These are phyloP conservation scores for Starmerella apicola DNA, from an alignment of 805 yeast species.

Conservation along the genomic window DNA sequence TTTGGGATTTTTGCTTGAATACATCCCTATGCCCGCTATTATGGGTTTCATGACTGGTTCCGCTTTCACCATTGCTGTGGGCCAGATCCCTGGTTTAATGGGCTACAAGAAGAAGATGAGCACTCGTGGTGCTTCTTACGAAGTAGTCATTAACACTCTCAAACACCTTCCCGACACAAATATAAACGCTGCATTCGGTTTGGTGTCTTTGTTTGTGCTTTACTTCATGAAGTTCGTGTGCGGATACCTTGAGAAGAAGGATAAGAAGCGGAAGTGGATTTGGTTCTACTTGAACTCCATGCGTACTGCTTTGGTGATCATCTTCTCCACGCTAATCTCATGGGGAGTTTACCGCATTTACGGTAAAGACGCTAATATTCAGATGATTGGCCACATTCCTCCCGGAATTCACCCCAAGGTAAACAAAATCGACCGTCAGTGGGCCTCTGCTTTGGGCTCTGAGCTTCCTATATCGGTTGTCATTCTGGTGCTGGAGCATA, in stretches of 20 bases:
- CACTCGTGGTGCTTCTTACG: conserved; percentile 59
- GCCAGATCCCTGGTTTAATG: conserved; percentile 79
- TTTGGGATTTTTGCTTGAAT: conserved; percentile 77
- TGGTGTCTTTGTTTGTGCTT: conserved; percentile 59
- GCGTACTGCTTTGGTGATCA: conserved; percentile 70
- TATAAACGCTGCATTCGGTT: conserved; percentile 81
- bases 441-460: conserved; percentile 48
- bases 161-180: conserved; percentile 58
- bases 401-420: conserved; percentile 62
- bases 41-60: conserved; percentile 94
- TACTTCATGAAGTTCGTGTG: conserved; percentile 59
- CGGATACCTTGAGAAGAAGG: conserved; percentile 47
- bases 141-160: conserved; percentile 57
- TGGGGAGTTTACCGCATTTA: conserved; percentile 50
- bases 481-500: conserved; percentile 76
- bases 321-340: conserved; percentile 70
- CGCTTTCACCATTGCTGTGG: conserved; percentile 66
- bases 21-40: conserved; percentile 83
- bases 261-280: conserved; percentile 42
- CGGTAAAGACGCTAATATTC: conserved; percentile 35
- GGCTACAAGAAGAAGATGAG: conserved; percentile 55
- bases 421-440: conserved; percentile 44
- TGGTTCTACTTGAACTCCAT: conserved; percentile 65
- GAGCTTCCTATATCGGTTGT: conserved; percentile 80
- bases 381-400: conserved; percentile 66